Conservation (phyloP, 805 yeast genomes). For the Cyberlindnera galapagoensis region DNA sequence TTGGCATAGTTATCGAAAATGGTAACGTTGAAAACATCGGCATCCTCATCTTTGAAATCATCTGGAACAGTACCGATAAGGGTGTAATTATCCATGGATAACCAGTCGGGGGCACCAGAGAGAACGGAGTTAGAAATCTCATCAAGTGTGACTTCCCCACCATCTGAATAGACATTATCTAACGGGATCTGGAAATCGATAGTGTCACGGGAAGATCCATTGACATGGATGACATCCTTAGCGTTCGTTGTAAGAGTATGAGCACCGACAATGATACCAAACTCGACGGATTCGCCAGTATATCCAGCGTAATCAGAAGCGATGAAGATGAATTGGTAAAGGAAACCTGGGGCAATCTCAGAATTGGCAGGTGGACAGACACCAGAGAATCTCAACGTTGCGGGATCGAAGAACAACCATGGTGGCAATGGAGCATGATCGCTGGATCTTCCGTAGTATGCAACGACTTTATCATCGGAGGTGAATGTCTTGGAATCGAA, state of each 20-base stretch:
- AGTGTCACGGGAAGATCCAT: conserved; percentile 57
- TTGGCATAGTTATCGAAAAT: conserved; percentile 57
- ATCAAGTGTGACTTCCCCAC: conserved; percentile 33
- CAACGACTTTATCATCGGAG: conserved; percentile 44
- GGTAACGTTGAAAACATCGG: conserved; percentile 41
- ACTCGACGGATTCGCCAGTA: conserved; percentile 62
- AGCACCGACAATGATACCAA: conserved; percentile 79
- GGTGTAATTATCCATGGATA: conserved; percentile 36
- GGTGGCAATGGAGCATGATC: conserved; percentile 86
- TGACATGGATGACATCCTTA: conserved; percentile 49
- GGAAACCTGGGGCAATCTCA: conserved; percentile 78
- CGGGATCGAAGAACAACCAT: conserved; percentile 71
- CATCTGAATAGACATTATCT: conserved; percentile 58
- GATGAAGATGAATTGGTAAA: conserved; percentile 62
- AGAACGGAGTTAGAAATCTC: conserved; percentile 51
- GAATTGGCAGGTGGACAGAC: conserved; percentile 85
- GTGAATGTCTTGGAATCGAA: conserved; percentile 60
- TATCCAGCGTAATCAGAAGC: conserved; percentile 76
- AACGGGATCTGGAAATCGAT: conserved; percentile 58
- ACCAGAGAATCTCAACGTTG: conserved; percentile 67
- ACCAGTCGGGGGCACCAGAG: conserved; percentile 55
- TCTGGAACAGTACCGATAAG: conserved; percentile 54
- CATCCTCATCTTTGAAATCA: conserved; percentile 28
- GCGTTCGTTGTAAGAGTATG: conserved; percentile 70
- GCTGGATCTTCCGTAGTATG: conserved; percentile 74